phyloP scores from a whole-genome alignment of 805 yeast species.

The Candida methanosorbosa region DNA sequence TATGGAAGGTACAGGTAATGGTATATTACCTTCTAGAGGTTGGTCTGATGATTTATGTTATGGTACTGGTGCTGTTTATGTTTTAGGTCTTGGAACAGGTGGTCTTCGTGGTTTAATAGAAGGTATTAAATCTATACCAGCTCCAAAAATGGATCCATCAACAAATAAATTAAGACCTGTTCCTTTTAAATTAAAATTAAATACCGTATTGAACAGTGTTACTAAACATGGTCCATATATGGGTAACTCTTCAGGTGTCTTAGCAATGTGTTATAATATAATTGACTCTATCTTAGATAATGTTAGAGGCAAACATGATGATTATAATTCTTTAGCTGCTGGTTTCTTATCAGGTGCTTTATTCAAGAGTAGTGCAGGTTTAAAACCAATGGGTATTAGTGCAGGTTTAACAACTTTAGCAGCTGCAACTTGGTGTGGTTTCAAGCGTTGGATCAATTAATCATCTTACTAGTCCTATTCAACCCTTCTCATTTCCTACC shows the following conservation, averaged over 20 bases:
- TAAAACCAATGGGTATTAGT: slow-evolving; percentile 81
- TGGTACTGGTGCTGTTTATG: slow-evolving; percentile 93
- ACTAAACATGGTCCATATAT: slow-evolving; percentile 94
- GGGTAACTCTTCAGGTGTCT: slow-evolving; percentile 92
- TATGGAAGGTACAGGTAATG: slow-evolving; percentile 77
- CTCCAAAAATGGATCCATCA: slow-evolving; percentile 51
- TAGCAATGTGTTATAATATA: slow-evolving; percentile 83
- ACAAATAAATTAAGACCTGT: slow-evolving; percentile 42
- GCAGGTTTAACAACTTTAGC: slow-evolving; percentile 81
- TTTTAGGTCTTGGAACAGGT: slow-evolving; percentile 80
- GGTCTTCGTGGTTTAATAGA: slow-evolving; percentile 85
- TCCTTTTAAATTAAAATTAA: slow-evolving; percentile 73
- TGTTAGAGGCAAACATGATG: slow-evolving; percentile 84
- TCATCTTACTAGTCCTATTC: too few species aligned
- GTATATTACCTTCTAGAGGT: slow-evolving; percentile 90
- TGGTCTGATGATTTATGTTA: slow-evolving; percentile 97
- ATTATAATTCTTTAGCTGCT: slow-evolving; percentile 70
- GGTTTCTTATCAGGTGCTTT: slow-evolving; percentile 92
- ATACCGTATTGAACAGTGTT: slow-evolving; percentile 83
- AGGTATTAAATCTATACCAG: slow-evolving; percentile 71
- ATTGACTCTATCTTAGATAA: slow-evolving; percentile 73
- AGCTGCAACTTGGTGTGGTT: slow-evolving; percentile 88
- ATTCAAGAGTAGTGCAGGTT: slow-evolving; percentile 78
- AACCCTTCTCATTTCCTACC: too few species aligned
- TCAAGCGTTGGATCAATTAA: slow-evolving; percentile 37